These are phyloP conservation scores for Firmiana major DNA, from an alignment of 345 rosid genomes.

Conservation along the genomic window DNA sequence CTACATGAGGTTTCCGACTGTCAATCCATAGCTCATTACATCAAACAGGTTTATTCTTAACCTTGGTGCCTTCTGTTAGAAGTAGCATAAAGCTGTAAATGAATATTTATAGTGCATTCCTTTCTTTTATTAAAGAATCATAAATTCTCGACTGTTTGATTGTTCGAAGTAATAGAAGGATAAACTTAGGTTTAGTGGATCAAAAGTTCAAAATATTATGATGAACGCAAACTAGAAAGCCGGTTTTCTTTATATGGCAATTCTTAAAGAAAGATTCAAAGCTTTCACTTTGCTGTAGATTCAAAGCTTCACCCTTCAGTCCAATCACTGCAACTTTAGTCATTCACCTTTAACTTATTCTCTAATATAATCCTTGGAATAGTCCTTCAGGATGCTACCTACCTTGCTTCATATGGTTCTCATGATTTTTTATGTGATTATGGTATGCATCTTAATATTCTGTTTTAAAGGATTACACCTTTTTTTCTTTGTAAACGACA, in stretches of 20 bases:
- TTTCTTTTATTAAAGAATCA: not conserved
- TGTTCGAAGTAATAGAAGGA: not conserved
- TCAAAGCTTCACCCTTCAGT: not conserved
- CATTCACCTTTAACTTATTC: constrained; percentile 3
- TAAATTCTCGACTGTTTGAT: not conserved
- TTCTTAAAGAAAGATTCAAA: constrained; percentile 2
- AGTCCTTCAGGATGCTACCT: not conserved
- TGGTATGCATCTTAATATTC: not conserved
- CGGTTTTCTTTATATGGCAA: not conserved
- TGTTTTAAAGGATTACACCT: not conserved
- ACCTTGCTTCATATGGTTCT: constrained; percentile 1
- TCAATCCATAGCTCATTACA: constrained; percentile 44
- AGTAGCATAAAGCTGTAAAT: not conserved
- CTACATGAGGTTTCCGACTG: constrained; percentile 46
- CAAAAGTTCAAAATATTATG: not conserved
- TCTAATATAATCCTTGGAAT: not conserved
- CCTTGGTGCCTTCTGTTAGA: constrained; percentile 1
- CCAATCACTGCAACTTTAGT: constrained; percentile 2
- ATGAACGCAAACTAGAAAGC: not conserved
- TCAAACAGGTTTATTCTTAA: constrained; percentile 38
- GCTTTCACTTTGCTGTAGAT: not conserved
- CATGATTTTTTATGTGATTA: not conserved
- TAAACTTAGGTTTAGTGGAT: not conserved
- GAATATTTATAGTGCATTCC: not conserved
- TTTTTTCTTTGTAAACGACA: not conserved